Evolutionary conservation across 164 flowering plant species (phyloP).

Genomic region (Buxus sempervirens): DNA sequence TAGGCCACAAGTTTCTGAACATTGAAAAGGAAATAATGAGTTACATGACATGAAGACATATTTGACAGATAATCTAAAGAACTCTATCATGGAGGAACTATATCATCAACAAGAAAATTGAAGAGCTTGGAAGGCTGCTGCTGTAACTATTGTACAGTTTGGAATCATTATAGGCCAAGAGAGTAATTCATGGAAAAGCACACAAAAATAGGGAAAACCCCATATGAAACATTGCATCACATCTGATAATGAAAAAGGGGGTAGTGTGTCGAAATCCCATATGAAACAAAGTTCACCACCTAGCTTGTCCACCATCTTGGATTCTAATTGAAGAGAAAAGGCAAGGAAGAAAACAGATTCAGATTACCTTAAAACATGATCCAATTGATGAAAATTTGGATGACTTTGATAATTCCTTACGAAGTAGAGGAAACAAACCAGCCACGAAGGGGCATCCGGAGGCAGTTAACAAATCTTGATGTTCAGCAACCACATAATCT

Average conservation of each 20-base stretch:
- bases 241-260: not conserved
- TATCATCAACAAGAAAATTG: not conserved
- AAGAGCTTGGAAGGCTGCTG: not conserved
- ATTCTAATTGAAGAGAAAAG: not conserved
- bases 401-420: slow-evolving; percentile 60
- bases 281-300: not conserved
- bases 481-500: slow-evolving; percentile 75
- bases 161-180: not conserved
- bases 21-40: no score
- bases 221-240: not conserved
- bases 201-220: not conserved
- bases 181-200: not conserved
- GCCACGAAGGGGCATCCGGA: slow-evolving; percentile 72
- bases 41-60: no score
- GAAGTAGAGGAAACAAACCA: slow-evolving; percentile 67
- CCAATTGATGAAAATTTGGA: slow-evolving; percentile 80
- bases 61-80: no score
- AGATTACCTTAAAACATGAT: slow-evolving; percentile 67
- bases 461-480: slow-evolving; percentile 61
- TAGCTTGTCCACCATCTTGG: not conserved
- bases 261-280: not conserved
- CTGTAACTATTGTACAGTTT: not conserved
- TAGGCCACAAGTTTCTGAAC: not conserved
- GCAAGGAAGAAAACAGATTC: not conserved
- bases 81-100: not conserved